Evolutionary conservation across 176 grass and related monocot species (phyloP).

Genomic region (Musa troglodytarum): DNA sequence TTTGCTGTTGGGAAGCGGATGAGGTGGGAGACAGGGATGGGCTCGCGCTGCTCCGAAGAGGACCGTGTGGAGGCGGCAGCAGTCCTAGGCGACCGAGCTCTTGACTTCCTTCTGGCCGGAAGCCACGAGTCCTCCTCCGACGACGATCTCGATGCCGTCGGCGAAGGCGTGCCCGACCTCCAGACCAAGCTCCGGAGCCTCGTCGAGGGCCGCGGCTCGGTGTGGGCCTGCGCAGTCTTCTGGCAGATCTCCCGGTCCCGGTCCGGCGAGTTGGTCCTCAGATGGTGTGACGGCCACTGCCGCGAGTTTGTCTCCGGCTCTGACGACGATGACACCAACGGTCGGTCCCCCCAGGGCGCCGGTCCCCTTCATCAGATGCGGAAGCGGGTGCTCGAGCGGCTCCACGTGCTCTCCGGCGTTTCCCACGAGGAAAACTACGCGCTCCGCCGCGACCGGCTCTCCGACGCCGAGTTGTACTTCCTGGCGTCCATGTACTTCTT

Average conservation of each 20-base stretch:
- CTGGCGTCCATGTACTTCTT: slow-evolving; percentile 90
- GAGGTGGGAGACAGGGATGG: not conserved
- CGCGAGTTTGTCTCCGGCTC: slow-evolving; percentile 23
- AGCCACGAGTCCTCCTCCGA: slow-evolving; percentile 39
- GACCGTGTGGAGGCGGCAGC: slow-evolving; percentile 44
- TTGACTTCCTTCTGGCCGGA: slow-evolving; percentile 42
- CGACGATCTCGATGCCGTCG: slow-evolving; percentile 10
- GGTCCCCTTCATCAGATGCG: not conserved
- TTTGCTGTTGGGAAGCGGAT: not conserved
- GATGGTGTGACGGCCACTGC: slow-evolving; percentile 87
- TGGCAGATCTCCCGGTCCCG: slow-evolving; percentile 53
- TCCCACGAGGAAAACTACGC: slow-evolving; percentile 51
- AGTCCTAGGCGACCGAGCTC: slow-evolving; percentile 55
- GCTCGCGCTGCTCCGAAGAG: slow-evolving; percentile 36
- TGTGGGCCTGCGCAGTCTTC: slow-evolving; percentile 68
- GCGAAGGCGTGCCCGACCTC: slow-evolving; percentile 18
- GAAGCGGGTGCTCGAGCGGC: slow-evolving; percentile 65
- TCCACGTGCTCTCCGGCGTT: slow-evolving; percentile 49
- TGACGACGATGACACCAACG: no score
- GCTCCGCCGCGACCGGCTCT: slow-evolving; percentile 47
- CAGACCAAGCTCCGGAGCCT: slow-evolving; percentile 49
- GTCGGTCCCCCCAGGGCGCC: not conserved
- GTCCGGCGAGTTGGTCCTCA: slow-evolving; percentile 31
- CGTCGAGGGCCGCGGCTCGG: slow-evolving; percentile 35
- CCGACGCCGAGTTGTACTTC: slow-evolving; percentile 78